Percentiles rank a stretch among this genome's conserved stretches.
These are phyloP conservation scores for Colletotrichum abscissum DNA, from an alignment of 2,329 filamentous ascomycete genomes.

Conservation along the genomic window DNA sequence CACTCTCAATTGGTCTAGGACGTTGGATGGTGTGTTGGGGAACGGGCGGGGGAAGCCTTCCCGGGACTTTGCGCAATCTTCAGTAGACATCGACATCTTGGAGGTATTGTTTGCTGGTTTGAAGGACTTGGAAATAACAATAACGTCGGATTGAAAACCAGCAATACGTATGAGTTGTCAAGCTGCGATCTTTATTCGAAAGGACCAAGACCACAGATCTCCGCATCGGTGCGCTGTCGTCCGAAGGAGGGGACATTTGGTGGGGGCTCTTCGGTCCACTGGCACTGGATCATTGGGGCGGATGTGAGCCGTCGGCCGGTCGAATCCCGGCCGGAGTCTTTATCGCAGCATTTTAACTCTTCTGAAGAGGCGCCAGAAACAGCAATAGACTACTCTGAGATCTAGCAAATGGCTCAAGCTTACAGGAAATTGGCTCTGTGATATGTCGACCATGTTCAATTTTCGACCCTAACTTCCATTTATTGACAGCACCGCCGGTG, in stretches of 20 bases:
- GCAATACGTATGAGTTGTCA: not conserved
- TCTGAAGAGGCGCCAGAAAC: not conserved
- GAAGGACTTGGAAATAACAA: not conserved
- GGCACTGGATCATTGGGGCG: constrained; percentile 29
- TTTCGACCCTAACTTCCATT: too few species aligned
- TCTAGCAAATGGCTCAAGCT: not conserved
- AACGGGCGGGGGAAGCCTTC: constrained; percentile 51
- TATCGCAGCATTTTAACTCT: not conserved
- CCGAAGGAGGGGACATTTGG: constrained; percentile 22
- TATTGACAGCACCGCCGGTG: too few species aligned
- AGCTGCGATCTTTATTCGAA: not conserved
- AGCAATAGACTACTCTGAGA: not conserved
- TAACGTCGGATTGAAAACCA: too few species aligned
- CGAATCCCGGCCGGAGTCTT: constrained; percentile 11
- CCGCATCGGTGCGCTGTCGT: constrained; percentile 27
- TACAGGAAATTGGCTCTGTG: not conserved
- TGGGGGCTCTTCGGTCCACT: not conserved
- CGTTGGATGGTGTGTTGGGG: constrained; percentile 53
- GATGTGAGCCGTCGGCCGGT: constrained; percentile 1
- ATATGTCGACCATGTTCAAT: not conserved
- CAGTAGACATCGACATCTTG: constrained; percentile 52
- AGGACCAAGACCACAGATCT: not conserved
- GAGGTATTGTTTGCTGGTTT: constrained; percentile 31
- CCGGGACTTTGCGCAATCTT: constrained; percentile 44
- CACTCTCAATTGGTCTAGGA: constrained; percentile 56